Percentiles rank a stretch among this genome's conserved stretches.
Evolutionary conservation across 768 basidiomycete species (phyloP).

Genomic region (Polyporus arcularius): DNA sequence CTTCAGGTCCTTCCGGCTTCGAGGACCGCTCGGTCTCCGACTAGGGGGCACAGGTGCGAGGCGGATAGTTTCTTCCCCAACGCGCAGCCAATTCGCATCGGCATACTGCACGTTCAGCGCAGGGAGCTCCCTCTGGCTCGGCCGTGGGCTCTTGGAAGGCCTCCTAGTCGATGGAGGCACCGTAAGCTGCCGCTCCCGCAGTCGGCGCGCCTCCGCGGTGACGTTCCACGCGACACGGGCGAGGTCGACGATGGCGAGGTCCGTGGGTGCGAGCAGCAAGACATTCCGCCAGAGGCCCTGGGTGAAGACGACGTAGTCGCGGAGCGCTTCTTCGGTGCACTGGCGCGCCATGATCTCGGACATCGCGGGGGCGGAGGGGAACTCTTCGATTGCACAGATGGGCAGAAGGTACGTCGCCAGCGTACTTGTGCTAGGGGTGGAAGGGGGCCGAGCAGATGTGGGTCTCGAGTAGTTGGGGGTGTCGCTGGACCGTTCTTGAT

Average conservation of each 20-base stretch:
- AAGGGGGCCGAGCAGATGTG: background rate
- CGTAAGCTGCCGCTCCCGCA: slow-evolving; percentile 23
- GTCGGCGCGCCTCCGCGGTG: slow-evolving; percentile 60
- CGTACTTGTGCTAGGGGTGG: background rate
- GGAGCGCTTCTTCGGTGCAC: slow-evolving; percentile 38
- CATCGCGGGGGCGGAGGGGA: slow-evolving; percentile 63
- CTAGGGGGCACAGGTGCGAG: background rate
- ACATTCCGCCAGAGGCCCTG: slow-evolving; percentile 71
- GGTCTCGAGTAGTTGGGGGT: background rate
- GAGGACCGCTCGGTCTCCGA: background rate
- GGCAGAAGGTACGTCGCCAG: slow-evolving; percentile 60
- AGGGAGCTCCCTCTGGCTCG: background rate
- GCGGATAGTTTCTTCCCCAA: background rate
- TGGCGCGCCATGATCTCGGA: slow-evolving; percentile 47
- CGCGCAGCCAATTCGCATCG: background rate
- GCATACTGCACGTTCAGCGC: background rate
- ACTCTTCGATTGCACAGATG: slow-evolving; percentile 50
- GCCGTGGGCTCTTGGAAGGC: background rate
- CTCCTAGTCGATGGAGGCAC: background rate
- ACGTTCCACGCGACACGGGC: slow-evolving; percentile 72
- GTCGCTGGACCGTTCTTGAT: slow-evolving; percentile 30
- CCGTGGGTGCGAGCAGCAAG: slow-evolving; percentile 52
- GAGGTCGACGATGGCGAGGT: slow-evolving; percentile 46
- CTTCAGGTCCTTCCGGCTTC: background rate
- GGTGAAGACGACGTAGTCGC: slow-evolving; percentile 41